Evolutionary conservation across 139 green algal species (phyloP), one percentile per base, ranked within the genome.

Genomic region (Mychonastes homosphaera): DNA sequence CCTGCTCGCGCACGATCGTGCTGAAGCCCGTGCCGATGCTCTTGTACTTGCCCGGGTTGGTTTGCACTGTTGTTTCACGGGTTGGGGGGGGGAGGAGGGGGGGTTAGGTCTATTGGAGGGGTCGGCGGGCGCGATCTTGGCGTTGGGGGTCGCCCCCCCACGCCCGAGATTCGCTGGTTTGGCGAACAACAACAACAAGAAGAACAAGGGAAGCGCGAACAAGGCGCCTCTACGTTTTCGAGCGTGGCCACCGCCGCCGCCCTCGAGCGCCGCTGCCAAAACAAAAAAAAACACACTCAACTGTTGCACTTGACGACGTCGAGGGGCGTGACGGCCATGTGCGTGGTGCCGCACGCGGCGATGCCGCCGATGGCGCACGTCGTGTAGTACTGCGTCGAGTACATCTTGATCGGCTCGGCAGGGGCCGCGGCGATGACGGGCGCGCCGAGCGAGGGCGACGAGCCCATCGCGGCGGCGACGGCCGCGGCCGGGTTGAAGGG

Each of bases 251-350:
- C n/a, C n/a, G n/a, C n/a, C n/a, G n/a, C n/a, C n/a, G n/a, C n/a
- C n/a, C 39, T 46, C 16, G 39, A 46, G 39, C 15, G 15, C 39
- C 16, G 39, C 16, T 21, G 15, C 16, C 39, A 7, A 30, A 49
- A 61, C 21, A 41, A 58, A 45, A 45, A 19, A 36, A 48, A 7
- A 43, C 62, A 51, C 26, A 46, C 28, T 24, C 56, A 79, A 74
- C 73, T 90, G 76, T 95, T 95, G 73, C 87, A 95, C 80, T 95
- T 95, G 36, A 95, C 88, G 2, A 95, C 87, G 51, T 95, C 58
- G 30, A 94, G 73, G 2, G 87, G 87, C 1, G 86, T 94, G n/a
- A 94, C 81, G 19, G 48, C 65, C 41, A 71, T 82, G 52, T 85
- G 81, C 15, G 79, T 86, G 0, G 72, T 58, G 40, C 79, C 78